Evolutionary conservation across 345 rosid genomes (phyloP).

Genomic region (Lenwebbia sp.): DNA sequence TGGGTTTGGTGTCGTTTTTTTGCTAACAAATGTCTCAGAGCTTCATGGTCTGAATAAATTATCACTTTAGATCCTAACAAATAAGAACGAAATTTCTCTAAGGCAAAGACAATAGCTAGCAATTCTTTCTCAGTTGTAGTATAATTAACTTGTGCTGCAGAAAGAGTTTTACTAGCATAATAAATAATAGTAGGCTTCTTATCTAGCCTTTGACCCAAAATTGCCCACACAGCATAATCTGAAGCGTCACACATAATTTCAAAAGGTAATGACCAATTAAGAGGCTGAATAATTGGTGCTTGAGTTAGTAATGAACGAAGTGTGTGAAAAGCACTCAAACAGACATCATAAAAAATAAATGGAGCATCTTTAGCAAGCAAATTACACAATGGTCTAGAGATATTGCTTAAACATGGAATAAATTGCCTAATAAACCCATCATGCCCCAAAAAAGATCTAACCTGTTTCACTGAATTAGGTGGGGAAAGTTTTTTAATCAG

Average conservation of each 20-base stretch:
- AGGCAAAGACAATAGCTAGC: background rate
- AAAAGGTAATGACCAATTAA: background rate
- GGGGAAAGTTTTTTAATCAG: background rate
- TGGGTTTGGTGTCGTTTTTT: background rate
- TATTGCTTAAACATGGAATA: background rate
- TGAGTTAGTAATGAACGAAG: background rate
- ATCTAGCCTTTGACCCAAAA: background rate
- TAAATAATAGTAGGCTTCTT: background rate
- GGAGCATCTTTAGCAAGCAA: background rate
- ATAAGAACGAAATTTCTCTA: background rate
- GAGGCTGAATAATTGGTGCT: background rate
- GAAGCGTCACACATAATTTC: background rate
- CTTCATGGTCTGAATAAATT: background rate
- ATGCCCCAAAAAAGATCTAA: background rate
- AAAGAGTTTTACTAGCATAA: background rate
- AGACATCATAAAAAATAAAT: background rate
- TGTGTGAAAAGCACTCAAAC: background rate
- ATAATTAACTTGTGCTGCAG: background rate
- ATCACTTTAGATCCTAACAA: background rate
- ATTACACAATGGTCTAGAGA: background rate
- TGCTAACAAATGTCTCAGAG: background rate
- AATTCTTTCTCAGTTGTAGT: background rate
- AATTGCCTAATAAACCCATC: background rate
- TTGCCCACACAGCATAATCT: background rate
- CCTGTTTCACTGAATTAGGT: background rate